phyloP scores from a whole-genome alignment of 139 green algal genomes.

The Chlamydomonas schloesseri region DNA sequence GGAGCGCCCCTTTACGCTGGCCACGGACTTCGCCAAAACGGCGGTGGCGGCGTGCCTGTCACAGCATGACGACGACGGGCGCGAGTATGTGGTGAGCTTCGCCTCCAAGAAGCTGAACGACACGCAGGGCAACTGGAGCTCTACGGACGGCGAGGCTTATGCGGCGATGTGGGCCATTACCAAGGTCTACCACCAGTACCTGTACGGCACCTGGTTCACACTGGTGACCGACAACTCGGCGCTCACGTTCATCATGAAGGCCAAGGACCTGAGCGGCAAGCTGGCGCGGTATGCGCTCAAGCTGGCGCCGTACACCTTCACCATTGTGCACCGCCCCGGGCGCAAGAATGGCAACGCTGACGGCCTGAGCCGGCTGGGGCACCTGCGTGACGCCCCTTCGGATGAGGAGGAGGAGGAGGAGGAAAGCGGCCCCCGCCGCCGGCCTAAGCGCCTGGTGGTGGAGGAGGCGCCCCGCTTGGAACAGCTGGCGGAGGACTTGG shows the following conservation, averaged over 20 bases:
- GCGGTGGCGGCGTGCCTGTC: conserved; percentile 39
- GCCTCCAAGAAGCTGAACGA: not conserved
- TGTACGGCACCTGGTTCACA: conserved; percentile 39
- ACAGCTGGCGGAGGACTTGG: not conserved
- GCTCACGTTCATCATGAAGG: conserved; percentile 4
- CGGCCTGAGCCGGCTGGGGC: conserved; percentile 17
- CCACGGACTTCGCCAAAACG: conserved; percentile 33
- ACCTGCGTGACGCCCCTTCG: not conserved
- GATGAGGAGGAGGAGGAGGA: not conserved
- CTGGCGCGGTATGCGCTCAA: conserved; percentile 38
- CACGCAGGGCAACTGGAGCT: conserved; percentile 38
- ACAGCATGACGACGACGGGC: conserved; percentile 15
- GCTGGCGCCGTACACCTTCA: conserved; percentile 43
- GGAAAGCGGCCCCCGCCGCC: not conserved
- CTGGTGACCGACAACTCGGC: conserved; percentile 47
- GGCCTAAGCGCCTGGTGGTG: too few relatives aligned
- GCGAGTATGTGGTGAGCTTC: conserved; percentile 35
- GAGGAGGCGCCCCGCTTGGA: not conserved
- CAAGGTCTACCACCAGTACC: conserved; percentile 32
- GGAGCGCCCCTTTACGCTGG: conserved; percentile 38
- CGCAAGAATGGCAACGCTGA: conserved; percentile 32
- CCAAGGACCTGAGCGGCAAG: conserved; percentile 16
- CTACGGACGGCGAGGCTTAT: conserved; percentile 42
- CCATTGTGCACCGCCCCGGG: conserved; percentile 6
- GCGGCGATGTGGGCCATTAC: conserved; percentile 27